Conservation (phyloP, 768 basidiomycete genomes). For the Pleurotus cornucopiae region DNA sequence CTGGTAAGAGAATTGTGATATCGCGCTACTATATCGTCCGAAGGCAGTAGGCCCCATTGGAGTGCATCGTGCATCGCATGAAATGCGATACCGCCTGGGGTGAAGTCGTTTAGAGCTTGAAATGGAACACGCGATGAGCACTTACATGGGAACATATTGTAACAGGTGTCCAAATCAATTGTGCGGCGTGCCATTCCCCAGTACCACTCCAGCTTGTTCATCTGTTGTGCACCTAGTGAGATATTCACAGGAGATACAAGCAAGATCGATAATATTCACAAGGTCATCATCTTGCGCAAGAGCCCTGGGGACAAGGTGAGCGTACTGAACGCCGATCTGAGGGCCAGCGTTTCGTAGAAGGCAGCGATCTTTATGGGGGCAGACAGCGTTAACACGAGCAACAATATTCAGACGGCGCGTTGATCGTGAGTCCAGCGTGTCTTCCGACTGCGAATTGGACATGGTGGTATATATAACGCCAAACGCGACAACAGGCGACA, state of each 20-base stretch:
- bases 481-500: too few relatives aligned
- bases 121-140: neutral
- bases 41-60: conserved; percentile 11
- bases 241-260: neutral
- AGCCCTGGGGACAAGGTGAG: neutral
- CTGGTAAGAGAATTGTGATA: neutral
- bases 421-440: neutral
- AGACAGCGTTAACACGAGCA: neutral
- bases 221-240: neutral
- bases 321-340: neutral
- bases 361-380: neutral
- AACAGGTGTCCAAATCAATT: conserved; percentile 14
- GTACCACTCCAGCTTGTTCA: conserved; percentile 14
- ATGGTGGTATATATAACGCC: neutral
- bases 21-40: conserved; percentile 4
- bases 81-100: neutral
- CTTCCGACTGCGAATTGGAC: neutral
- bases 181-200: conserved; percentile 11
- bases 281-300: neutral
- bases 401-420: too few relatives aligned
- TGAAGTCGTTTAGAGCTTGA: neutral
- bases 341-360: neutral
- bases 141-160: conserved; percentile 15
- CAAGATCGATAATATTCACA: neutral
- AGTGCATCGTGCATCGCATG: neutral